These are phyloP conservation scores for Macrophomina phaseolina DNA, from an alignment of 2,329 filamentous ascomycete genomes.

Conservation along the genomic window DNA sequence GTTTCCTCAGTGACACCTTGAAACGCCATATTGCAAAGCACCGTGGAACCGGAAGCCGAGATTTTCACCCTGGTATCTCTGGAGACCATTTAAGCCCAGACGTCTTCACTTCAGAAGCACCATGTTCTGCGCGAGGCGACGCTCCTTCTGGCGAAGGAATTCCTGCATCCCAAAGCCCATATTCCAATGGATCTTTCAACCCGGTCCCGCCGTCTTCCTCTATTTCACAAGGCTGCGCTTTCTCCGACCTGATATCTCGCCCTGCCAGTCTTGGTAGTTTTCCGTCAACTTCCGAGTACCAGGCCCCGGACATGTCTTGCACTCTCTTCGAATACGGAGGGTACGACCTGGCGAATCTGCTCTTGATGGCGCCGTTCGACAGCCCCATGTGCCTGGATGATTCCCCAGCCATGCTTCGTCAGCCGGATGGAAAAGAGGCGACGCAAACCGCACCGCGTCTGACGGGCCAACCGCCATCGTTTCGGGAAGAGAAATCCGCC, in stretches of 20 bases:
- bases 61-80: not conserved
- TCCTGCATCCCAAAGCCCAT: not conserved
- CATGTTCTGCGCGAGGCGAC: not conserved
- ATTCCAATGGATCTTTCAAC: not conserved
- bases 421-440: not conserved
- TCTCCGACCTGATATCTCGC: not conserved
- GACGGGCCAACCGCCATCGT: not conserved
- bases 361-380: not conserved
- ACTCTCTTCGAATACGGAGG: not conserved
- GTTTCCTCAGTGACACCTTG: not conserved
- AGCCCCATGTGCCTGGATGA: not conserved
- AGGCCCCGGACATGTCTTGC: not conserved
- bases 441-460: not conserved
- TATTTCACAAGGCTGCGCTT: not conserved
- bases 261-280: not conserved
- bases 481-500: not conserved
- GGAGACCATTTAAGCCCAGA: no score
- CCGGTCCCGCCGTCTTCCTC: not conserved
- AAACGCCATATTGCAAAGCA: constrained; percentile 4
- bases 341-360: not conserved
- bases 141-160: not conserved
- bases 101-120: not conserved
- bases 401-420: no score
- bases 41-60: not conserved
- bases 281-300: not conserved